Evolutionary conservation across 805 yeast species (phyloP).

Genomic region (Ogataea pilisensis): DNA sequence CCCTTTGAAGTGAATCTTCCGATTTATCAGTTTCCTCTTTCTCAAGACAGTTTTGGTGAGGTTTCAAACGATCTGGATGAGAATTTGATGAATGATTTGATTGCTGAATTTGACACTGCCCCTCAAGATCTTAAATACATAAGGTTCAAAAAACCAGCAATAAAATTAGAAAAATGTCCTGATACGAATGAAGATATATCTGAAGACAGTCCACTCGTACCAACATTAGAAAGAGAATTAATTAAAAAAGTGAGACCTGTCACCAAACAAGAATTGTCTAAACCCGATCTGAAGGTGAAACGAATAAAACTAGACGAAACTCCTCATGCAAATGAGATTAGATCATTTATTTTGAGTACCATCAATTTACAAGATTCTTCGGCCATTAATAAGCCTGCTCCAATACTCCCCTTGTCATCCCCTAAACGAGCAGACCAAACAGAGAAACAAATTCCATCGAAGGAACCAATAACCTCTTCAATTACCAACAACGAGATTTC

Average conservation of each 20-base stretch:
- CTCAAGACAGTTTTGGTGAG: background rate
- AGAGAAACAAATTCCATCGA: background rate
- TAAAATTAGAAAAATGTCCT: conserved; percentile 6
- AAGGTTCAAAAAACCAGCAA: conserved; percentile 34
- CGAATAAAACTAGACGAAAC: conserved; percentile 19
- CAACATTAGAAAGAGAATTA: conserved; percentile 14
- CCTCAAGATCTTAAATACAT: conserved; percentile 19
- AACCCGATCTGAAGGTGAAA: conserved; percentile 27
- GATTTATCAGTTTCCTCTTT: conserved; percentile 3
- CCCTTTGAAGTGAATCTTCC: conserved; percentile 24
- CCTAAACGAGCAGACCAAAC: background rate
- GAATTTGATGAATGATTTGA: conserved; percentile 27
- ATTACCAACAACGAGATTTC: too few species aligned
- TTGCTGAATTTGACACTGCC: conserved; percentile 12
- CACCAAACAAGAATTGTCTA: conserved; percentile 17
- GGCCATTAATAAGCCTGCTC: too few species aligned
- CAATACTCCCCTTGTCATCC: background rate
- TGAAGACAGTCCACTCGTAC: too few species aligned
- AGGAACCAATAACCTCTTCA: background rate
- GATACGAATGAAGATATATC: background rate
- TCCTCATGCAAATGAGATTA: conserved; percentile 6
- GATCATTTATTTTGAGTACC: conserved; percentile 2
- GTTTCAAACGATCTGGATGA: conserved; percentile 1
- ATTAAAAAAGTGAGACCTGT: conserved; percentile 10
- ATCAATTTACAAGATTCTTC: conserved; percentile 1